Conservation (phyloP, 2,329 filamentous ascomycete species). For the Neurospora sp. region DNA sequence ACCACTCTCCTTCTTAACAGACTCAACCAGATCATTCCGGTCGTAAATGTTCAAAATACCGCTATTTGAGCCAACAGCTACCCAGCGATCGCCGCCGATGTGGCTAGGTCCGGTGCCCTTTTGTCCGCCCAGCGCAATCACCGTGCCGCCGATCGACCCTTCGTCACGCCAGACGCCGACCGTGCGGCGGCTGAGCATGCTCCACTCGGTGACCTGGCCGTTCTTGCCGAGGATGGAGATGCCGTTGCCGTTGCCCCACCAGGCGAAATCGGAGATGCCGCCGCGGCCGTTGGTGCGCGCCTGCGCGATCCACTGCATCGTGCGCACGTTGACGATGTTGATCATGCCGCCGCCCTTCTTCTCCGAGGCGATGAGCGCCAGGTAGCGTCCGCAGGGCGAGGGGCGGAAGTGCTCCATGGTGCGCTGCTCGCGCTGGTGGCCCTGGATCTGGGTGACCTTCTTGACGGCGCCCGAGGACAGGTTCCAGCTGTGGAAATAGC, state of each 20-base stretch:
- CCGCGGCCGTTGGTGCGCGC: slow-evolving; percentile 72
- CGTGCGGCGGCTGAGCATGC: slow-evolving; percentile 56
- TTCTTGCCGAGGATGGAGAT: slow-evolving; percentile 76
- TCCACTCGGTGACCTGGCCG: slow-evolving; percentile 87
- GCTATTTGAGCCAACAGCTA: slow-evolving; percentile 75
- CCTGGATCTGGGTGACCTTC: slow-evolving; percentile 67
- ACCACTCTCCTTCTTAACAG: slow-evolving; percentile 23
- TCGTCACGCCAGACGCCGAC: slow-evolving; percentile 83
- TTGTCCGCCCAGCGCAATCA: slow-evolving; percentile 66
- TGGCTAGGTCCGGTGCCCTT: slow-evolving; percentile 39
- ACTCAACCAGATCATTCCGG: slow-evolving; percentile 51
- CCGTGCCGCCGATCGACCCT: slow-evolving; percentile 77
- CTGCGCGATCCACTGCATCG: slow-evolving; percentile 80
- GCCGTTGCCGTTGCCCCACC: slow-evolving; percentile 81
- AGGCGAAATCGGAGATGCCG: slow-evolving; percentile 82
- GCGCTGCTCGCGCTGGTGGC: slow-evolving; percentile 72
- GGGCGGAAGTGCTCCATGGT: slow-evolving; percentile 86
- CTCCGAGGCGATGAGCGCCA: slow-evolving; percentile 71
- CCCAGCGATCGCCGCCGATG: slow-evolving; percentile 77
- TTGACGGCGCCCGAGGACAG: slow-evolving; percentile 71
- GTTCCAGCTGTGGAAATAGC: slow-evolving; percentile 94
- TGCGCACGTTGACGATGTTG: slow-evolving; percentile 71
- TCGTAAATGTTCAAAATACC: slow-evolving; percentile 95
- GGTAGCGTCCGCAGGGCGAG: slow-evolving; percentile 76
- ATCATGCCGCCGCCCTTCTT: slow-evolving; percentile 81